These are phyloP conservation scores for Secale cereale DNA, from an alignment of 176 grass and related monocot species.

Conservation along the genomic window DNA sequence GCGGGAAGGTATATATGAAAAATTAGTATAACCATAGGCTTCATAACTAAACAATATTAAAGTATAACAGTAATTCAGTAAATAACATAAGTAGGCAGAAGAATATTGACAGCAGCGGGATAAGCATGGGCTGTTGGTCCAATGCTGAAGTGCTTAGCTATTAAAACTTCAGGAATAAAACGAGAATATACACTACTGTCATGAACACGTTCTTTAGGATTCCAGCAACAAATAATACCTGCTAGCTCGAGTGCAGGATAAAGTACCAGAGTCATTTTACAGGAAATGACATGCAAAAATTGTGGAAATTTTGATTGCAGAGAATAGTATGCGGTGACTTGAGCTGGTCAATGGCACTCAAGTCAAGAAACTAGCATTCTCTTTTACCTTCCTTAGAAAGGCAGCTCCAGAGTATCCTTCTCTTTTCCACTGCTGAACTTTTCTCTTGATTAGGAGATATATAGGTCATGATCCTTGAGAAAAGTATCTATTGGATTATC, in stretches of 20 bases:
- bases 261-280: background rate
- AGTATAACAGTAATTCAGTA: background rate
- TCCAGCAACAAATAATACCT: slow-evolving; percentile 28
- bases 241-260: background rate
- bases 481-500: background rate
- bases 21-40: slow-evolving; percentile 24
- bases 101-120: slow-evolving; percentile 5
- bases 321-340: background rate
- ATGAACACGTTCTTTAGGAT: background rate
- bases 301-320: slow-evolving; percentile 3
- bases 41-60: background rate
- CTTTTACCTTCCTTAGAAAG: background rate
- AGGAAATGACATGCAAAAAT: background rate
- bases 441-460: slow-evolving; percentile 21
- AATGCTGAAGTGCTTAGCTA: background rate
- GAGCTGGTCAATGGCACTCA: background rate
- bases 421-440: background rate
- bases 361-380: slow-evolving; percentile 11
- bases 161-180: slow-evolving; percentile 15
- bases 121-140: background rate
- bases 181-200: background rate
- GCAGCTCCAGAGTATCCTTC: background rate
- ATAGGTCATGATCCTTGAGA: background rate
- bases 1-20: background rate
- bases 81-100: slow-evolving; percentile 9